phyloP scores from a whole-genome alignment of 257 asterid species.

The Solanum rostratum region DNA sequence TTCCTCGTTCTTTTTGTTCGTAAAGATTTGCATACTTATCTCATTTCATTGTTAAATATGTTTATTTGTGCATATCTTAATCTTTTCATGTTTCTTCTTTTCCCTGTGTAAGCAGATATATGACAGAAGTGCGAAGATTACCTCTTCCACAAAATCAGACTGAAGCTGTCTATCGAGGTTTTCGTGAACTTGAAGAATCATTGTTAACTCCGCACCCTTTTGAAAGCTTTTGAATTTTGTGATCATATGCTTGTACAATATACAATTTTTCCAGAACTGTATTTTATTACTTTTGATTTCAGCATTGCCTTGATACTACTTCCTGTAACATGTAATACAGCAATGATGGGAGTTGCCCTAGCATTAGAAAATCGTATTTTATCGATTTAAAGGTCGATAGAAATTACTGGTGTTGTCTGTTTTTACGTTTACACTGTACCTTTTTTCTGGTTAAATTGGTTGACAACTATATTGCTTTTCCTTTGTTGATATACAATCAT shows the following conservation, averaged over 20 bases:
- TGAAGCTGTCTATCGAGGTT: constrained; percentile 69
- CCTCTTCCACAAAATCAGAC: constrained; percentile 74
- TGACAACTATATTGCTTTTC: too few relatives aligned
- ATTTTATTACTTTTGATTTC: not conserved
- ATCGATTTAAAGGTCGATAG: not conserved
- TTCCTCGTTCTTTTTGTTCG: not conserved
- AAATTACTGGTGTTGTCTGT: not conserved
- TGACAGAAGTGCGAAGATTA: constrained; percentile 85
- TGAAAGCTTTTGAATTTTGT: constrained; percentile 31
- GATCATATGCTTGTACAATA: not conserved
- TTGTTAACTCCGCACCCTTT: constrained; percentile 49
- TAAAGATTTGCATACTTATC: not conserved
- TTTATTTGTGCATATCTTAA: not conserved
- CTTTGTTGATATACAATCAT: too few relatives aligned
- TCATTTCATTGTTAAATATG: not conserved
- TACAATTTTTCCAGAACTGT: not conserved
- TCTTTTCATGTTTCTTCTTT: not conserved
- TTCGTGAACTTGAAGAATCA: constrained; percentile 84
- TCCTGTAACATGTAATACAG: not conserved
- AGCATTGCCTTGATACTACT: not conserved
- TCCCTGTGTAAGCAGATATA: constrained; percentile 36
- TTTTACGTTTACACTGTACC: too few relatives aligned
- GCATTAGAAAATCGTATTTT: not conserved
- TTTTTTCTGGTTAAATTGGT: too few relatives aligned
- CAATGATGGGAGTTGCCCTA: not conserved